phyloP scores from a whole-genome alignment of 441 rosid species.

The Pelargonium cotyledonis region DNA sequence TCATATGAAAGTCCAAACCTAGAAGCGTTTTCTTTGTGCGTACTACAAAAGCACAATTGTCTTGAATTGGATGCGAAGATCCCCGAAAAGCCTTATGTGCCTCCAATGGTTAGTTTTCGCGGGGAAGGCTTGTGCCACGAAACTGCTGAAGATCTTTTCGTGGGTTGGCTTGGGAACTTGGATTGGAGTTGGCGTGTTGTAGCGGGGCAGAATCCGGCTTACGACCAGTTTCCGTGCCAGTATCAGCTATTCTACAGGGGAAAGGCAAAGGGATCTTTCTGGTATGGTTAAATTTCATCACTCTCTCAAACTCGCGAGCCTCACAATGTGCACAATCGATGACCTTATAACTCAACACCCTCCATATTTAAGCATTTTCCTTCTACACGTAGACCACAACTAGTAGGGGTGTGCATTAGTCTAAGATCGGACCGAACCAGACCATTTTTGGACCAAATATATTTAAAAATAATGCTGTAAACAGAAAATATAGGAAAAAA shows the following conservation, averaged over 20 bases:
- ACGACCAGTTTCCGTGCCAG: slow-evolving; percentile 93
- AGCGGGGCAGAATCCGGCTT: slow-evolving; percentile 91
- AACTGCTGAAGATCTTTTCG: slow-evolving; percentile 76
- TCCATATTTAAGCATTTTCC: too few relatives aligned
- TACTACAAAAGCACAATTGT: slow-evolving; percentile 76
- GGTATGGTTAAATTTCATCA: slow-evolving; percentile 39
- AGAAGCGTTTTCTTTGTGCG: slow-evolving; percentile 87
- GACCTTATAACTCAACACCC: too few relatives aligned
- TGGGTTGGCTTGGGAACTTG: slow-evolving; percentile 72
- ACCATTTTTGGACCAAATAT: too few relatives aligned
- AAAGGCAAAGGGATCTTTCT: slow-evolving; percentile 82
- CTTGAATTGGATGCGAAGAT: slow-evolving; percentile 66
- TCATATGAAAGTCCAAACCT: slow-evolving; percentile 76
- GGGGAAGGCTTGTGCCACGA: slow-evolving; percentile 54
- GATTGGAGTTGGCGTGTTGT: slow-evolving; percentile 92
- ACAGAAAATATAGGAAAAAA: too few relatives aligned
- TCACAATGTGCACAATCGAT: too few relatives aligned
- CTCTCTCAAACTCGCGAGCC: too few relatives aligned
- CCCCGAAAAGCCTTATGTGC: slow-evolving; percentile 57
- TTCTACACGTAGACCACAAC: too few relatives aligned
- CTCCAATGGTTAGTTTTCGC: slow-evolving; percentile 63
- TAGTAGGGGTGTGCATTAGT: too few relatives aligned
- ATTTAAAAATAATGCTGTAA: too few relatives aligned
- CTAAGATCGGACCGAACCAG: too few relatives aligned
- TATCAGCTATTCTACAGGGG: slow-evolving; percentile 84